Evolutionary conservation across 352 stramenopile species (phyloP).

Genomic region (Globisporangium carolinianum): DNA sequence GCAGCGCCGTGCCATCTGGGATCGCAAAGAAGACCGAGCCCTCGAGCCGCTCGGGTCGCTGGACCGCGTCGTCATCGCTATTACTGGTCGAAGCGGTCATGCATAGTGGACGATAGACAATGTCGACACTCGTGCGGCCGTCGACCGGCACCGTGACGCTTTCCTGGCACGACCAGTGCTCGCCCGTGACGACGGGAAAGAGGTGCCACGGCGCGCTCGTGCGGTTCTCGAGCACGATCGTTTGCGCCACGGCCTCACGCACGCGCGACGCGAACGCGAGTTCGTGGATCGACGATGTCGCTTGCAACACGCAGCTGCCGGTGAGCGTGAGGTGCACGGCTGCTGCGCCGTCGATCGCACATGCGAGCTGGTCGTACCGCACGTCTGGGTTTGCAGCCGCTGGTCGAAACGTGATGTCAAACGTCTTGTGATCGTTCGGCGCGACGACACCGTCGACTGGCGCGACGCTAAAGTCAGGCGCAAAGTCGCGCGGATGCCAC

Average conservation of each 20-base stretch:
- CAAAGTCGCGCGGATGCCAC: constrained; percentile 76
- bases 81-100: constrained; percentile 53
- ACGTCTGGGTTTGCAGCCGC: constrained; percentile 75
- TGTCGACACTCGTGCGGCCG: constrained; percentile 44
- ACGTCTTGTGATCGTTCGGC: constrained; percentile 78
- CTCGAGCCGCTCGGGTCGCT: constrained; percentile 46
- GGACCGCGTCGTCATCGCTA: constrained; percentile 11
- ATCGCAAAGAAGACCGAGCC: constrained; percentile 89
- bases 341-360: constrained; percentile 50
- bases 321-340: constrained; percentile 71
- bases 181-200: constrained; percentile 77
- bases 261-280: constrained; percentile 81
- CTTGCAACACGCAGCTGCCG: constrained; percentile 83
- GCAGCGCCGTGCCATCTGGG: constrained; percentile 80
- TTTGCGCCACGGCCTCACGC: constrained; percentile 53
- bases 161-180: constrained; percentile 82
- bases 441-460: constrained; percentile 77
- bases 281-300: constrained; percentile 82
- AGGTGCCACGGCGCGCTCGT: constrained; percentile 82
- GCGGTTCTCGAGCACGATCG: constrained; percentile 76
- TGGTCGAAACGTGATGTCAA: constrained; percentile 90
- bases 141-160: constrained; percentile 77
- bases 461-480: constrained; percentile 73
- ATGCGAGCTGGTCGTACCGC: constrained; percentile 74
- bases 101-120: constrained; percentile 77